Conservation (phyloP, 768 basidiomycete species). For the Kwoniella bestiolae region DNA sequence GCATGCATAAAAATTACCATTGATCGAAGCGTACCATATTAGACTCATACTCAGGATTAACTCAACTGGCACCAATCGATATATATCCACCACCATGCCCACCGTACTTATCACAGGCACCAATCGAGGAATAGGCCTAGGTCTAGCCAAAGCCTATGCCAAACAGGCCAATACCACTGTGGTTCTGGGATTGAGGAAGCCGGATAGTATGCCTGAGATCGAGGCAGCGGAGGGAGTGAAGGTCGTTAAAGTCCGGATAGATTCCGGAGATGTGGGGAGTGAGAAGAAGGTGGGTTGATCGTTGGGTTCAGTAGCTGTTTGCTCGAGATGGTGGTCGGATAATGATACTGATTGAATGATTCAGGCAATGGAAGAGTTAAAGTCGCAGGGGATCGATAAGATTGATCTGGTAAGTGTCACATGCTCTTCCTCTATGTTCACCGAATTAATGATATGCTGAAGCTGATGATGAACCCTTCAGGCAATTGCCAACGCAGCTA, state of each 20-base stretch:
- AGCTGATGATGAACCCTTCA: too few species aligned
- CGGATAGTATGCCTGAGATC: slow-evolving; percentile 16
- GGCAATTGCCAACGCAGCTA: slow-evolving; percentile 35
- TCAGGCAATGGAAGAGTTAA: slow-evolving; percentile 26
- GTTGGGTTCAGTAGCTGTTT: too few species aligned
- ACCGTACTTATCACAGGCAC: slow-evolving; percentile 31
- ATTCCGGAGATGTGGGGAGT: slow-evolving; percentile 13
- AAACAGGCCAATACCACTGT: slow-evolving; percentile 14
- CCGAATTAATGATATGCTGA: too few species aligned
- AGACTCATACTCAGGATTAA: too few species aligned
- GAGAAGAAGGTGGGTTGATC: slow-evolving; percentile 21
- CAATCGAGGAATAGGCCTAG: slow-evolving; percentile 33
- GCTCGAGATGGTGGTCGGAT: background rate
- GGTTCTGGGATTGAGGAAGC: slow-evolving; percentile 19
- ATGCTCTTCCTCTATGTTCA: too few species aligned
- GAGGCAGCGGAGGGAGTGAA: slow-evolving; percentile 11
- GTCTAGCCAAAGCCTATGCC: slow-evolving; percentile 27
- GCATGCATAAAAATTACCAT: too few species aligned
- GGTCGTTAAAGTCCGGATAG: slow-evolving; percentile 21
- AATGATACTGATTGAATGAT: background rate
- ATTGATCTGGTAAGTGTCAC: slow-evolving; percentile 29
- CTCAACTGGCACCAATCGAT: too few species aligned
- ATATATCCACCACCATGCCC: background rate
- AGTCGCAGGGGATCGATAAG: slow-evolving; percentile 23
- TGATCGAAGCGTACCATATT: too few species aligned